Evolutionary conservation across 2,329 filamentous ascomycete species (phyloP).

Genomic region (Exserohilum turcica): DNA sequence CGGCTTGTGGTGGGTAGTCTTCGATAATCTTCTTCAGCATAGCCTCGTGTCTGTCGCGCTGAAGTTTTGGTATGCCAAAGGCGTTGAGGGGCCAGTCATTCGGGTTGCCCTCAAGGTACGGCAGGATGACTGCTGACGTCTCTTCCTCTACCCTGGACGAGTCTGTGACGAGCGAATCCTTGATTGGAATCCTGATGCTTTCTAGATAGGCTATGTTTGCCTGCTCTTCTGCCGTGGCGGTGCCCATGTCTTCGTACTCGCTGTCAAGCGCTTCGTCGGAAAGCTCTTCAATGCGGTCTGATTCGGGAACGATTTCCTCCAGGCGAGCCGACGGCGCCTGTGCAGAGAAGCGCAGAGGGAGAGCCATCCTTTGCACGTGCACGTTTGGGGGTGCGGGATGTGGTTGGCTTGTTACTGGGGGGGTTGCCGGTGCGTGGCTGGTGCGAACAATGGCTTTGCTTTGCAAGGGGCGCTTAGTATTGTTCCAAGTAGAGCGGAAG

Average conservation of each 20-base stretch:
- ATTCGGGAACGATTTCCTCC: slow-evolving; percentile 33
- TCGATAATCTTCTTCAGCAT: slow-evolving; percentile 64
- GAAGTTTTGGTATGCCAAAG: slow-evolving; percentile 75
- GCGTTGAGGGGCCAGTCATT: slow-evolving; percentile 65
- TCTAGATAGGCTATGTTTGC: slow-evolving; percentile 39
- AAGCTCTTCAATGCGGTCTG: slow-evolving; percentile 44
- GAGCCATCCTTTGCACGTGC: slow-evolving; percentile 32
- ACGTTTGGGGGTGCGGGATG: slow-evolving; percentile 1
- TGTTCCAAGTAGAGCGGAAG: slow-evolving; percentile 30
- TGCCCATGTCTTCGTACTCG: slow-evolving; percentile 47
- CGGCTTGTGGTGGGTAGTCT: slow-evolving; percentile 71
- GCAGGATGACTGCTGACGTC: slow-evolving; percentile 71
- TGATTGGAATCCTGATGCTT: slow-evolving; percentile 59
- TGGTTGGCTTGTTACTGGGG: slow-evolving; percentile 15
- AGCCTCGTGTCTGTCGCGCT: slow-evolving; percentile 63
- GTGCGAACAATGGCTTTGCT: slow-evolving; percentile 31
- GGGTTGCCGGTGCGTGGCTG: slow-evolving; percentile 23
- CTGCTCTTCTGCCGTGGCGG: slow-evolving; percentile 32
- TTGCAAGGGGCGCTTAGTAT: slow-evolving; percentile 31
- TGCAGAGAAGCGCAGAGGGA: slow-evolving; percentile 25
- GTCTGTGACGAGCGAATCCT: slow-evolving; percentile 68
- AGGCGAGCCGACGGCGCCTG: slow-evolving; percentile 31
- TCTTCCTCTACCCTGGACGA: slow-evolving; percentile 71
- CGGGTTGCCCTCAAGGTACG: slow-evolving; percentile 64
- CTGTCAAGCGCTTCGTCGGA: slow-evolving; percentile 37